Evolutionary conservation across 2,329 filamentous ascomycete genomes (phyloP).

Genomic region (Endocalyx cinctus): DNA sequence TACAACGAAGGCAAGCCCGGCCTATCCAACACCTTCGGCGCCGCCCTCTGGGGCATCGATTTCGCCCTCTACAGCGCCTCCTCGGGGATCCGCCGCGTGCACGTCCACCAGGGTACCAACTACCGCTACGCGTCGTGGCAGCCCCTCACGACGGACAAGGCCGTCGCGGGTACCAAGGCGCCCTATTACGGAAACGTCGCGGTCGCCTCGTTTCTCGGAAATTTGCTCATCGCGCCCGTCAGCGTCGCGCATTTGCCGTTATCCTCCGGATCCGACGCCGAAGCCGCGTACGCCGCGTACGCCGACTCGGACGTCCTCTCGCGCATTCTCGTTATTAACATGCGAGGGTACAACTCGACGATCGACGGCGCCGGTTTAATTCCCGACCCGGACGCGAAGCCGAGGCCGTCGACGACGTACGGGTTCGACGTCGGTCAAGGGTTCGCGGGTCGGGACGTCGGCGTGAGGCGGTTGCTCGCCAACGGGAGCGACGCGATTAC

Average conservation of each 20-base stretch:
- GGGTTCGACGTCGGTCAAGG: slow-evolving; percentile 33
- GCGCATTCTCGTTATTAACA: slow-evolving; percentile 52
- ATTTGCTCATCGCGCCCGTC: slow-evolving; percentile 30
- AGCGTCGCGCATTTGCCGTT: slow-evolving; percentile 41
- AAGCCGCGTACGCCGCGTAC: slow-evolving; percentile 55
- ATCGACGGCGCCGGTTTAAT: slow-evolving; percentile 31
- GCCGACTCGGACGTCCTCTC: slow-evolving; percentile 35
- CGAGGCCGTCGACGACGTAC: slow-evolving; percentile 34
- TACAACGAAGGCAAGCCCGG: slow-evolving; percentile 58
- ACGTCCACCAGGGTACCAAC: slow-evolving; percentile 62
- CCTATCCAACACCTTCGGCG: slow-evolving; percentile 60
- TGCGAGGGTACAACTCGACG: slow-evolving; percentile 56
- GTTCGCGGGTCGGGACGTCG: slow-evolving; percentile 3
- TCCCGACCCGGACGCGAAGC: slow-evolving; percentile 19
- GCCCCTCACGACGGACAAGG: slow-evolving; percentile 45
- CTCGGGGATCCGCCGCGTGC: slow-evolving; percentile 50
- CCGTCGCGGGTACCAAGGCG: slow-evolving; percentile 52
- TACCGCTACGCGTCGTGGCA: slow-evolving; percentile 61
- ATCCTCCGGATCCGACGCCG: slow-evolving; percentile 32
- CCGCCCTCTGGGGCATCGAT: slow-evolving; percentile 60
- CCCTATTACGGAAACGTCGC: slow-evolving; percentile 61
- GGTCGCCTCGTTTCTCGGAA: slow-evolving; percentile 51
- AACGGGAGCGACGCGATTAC: slow-evolving; percentile 61
- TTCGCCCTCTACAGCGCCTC: slow-evolving; percentile 56
- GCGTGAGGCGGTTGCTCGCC: slow-evolving; percentile 47